Conservation (phyloP, 2,329 filamentous ascomycete species). For the Metarhizium humberi region DNA sequence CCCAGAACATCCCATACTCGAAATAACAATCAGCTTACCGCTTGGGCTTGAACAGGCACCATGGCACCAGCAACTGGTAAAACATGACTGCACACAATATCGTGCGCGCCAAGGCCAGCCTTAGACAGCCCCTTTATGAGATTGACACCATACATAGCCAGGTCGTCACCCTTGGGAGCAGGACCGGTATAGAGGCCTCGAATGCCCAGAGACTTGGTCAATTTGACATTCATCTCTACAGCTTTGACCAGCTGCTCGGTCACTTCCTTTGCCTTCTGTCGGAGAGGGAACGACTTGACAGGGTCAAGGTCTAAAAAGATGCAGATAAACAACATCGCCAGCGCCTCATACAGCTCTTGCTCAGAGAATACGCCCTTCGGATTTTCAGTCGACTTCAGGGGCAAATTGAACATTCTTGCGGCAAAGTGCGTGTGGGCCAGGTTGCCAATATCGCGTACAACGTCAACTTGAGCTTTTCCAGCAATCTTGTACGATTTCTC, state of each 20-base stretch:
- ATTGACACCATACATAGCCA: conserved; percentile 55
- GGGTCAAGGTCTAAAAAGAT: conserved; percentile 60
- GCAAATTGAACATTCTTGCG: conserved; percentile 53
- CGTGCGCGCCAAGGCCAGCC: conserved; percentile 49
- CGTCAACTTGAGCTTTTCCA: conserved; percentile 52
- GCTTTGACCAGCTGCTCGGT: conserved; percentile 49
- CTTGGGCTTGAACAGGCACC: conserved; percentile 61
- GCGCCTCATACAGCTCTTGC: conserved; percentile 49
- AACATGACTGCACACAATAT: conserved; percentile 64
- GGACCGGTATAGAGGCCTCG: conserved; percentile 41
- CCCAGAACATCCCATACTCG: not conserved
- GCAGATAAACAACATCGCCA: conserved; percentile 55
- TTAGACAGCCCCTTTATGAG: conserved; percentile 58
- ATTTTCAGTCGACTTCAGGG: conserved; percentile 53
- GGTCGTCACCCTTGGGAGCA: conserved; percentile 37
- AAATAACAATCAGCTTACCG: conserved; percentile 32
- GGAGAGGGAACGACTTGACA: conserved; percentile 55
- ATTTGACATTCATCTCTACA: conserved; percentile 57
- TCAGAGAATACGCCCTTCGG: conserved; percentile 48
- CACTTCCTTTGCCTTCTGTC: conserved; percentile 47
- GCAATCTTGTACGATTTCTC: conserved; percentile 56
- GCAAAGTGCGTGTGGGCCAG: conserved; percentile 56
- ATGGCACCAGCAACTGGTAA: conserved; percentile 57
- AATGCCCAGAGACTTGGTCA: conserved; percentile 30
- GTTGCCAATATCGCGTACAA: conserved; percentile 62